These are phyloP conservation scores for Ceratobasidium sp. DNA, from an alignment of 1,284 basidiomycete genomes.

Conservation along the genomic window DNA sequence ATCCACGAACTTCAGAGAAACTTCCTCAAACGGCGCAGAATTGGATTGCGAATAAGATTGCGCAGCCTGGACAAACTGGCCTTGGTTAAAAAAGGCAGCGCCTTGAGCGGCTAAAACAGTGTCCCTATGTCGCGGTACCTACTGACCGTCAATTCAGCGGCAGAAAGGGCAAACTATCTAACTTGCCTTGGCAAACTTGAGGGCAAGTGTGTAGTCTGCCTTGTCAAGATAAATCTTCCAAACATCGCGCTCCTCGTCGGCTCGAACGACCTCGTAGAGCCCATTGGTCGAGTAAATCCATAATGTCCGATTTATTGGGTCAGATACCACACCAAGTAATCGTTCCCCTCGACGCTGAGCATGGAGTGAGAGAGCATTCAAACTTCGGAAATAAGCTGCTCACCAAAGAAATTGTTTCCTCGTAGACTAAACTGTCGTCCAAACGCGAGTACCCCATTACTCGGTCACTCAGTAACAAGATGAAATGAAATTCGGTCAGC, in stretches of 20 bases:
- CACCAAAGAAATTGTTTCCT: conserved; percentile 82
- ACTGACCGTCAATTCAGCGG: conserved; percentile 38
- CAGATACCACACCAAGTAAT: conserved; percentile 75
- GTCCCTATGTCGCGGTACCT: conserved; percentile 86
- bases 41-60: conserved; percentile 90
- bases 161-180: background rate
- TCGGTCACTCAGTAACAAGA: conserved; percentile 82
- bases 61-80: conserved; percentile 87
- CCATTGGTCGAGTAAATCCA: conserved; percentile 94
- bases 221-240: conserved; percentile 91
- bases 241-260: conserved; percentile 90
- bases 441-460: conserved; percentile 80
- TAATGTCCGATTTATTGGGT: conserved; percentile 86
- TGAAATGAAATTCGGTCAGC: conserved; percentile 90
- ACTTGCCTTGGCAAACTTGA: conserved; percentile 79
- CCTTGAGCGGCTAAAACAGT: conserved; percentile 85
- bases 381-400: conserved; percentile 46
- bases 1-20: conserved; percentile 88
- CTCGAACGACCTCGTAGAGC: conserved; percentile 85
- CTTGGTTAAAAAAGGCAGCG: conserved; percentile 79
- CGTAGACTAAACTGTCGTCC: conserved; percentile 81
- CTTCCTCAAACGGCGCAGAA: conserved; percentile 85
- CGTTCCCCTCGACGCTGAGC: conserved; percentile 59
- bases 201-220: conserved; percentile 75
- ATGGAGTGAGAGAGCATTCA: background rate